Base-by-base conservation (phyloP, 768 basidiomycete species). In the Tremella yokohamensis region DNA sequence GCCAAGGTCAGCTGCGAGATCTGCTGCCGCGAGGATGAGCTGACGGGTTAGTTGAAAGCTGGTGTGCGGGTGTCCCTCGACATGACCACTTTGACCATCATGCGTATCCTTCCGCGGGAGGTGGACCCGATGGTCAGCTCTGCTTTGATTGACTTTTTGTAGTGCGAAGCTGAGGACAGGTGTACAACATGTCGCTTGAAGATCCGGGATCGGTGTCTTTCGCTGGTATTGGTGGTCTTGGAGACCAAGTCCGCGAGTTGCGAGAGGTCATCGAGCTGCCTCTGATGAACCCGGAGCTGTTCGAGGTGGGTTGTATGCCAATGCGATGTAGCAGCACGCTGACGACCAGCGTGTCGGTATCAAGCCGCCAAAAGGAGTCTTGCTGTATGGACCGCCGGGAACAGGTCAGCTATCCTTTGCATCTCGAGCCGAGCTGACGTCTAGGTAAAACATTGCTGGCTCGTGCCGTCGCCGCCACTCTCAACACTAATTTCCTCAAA, bases 141-240 rank as follows among this genome's bases (percentile, higher is more conserved):
- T 39, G 16, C n/a, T n/a, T 22, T 47, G 38, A n/a, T 12, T 34
- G 40, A 12, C 19, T 37, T 48, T 15, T 1, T 9, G 3, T 15
- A 15, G 15, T 47, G 20, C 54, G 52, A 13, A 47, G 25, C 25
- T 47, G 42, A 42, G 15, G 25, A 37, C 48, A 75, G 73, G 73
- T 99, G 11, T 99, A 99, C 81, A 98, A 97, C 80, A 99, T 98
- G 96, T 94, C 90, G 63, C 80, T 96, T 70, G 96, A 99, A 77
- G 94, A 98, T 70, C 91, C 96, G 1, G 92, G 91, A 79, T 87
- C 88, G 50, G 93, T 89, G 7, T 84, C 90, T 3, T 98, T 98
- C 75, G 94, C 94, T 0, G 93, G 92, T 60, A 97, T 99, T 54
- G 96, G 96, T 69, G 96, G 96, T 19, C 78, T 99, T 56, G 83